Percentiles rank a stretch among this genome's conserved stretches.
Conservation (phyloP, 176 grass and related monocot genomes). For the Zoysia japonica region DNA sequence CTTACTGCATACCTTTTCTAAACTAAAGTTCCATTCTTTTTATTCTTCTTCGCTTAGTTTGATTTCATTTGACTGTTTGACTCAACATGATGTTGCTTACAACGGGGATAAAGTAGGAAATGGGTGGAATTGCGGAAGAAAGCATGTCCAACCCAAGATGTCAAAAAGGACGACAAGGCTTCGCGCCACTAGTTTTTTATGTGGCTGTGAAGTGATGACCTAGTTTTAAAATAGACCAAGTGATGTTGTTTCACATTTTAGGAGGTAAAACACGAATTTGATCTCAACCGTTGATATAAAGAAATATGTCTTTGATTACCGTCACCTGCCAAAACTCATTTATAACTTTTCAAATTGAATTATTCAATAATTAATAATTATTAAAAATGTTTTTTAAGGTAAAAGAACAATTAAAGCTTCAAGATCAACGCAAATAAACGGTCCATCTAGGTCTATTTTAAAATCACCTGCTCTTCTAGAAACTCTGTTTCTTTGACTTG, state of each 20-base stretch:
- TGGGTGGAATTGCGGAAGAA: background rate
- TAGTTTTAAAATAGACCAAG: slow-evolving; percentile 26
- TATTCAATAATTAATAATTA: too few species aligned
- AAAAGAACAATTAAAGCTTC: too few species aligned
- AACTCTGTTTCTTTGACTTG: background rate
- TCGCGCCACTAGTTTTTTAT: background rate
- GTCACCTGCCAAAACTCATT: too few species aligned
- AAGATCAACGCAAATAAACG: too few species aligned
- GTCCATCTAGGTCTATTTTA: too few species aligned
- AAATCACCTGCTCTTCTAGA: too few species aligned
- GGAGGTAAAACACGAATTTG: too few species aligned
- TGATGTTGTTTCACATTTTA: too few species aligned
- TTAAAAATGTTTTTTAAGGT: too few species aligned
- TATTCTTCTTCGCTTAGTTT: background rate
- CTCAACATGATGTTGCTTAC: background rate
- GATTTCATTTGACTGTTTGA: background rate
- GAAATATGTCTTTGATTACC: too few species aligned
- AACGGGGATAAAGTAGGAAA: slow-evolving; percentile 33
- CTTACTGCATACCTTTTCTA: background rate
- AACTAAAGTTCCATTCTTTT: background rate
- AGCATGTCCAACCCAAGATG: slow-evolving; percentile 21
- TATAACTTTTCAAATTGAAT: too few species aligned
- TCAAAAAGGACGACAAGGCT: slow-evolving; percentile 30
- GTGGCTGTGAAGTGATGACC: background rate
- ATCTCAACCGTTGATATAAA: too few species aligned